Base-by-base conservation (phyloP, 2,329 filamentous ascomycete genomes). In the Lecanicillium sp. region DNA sequence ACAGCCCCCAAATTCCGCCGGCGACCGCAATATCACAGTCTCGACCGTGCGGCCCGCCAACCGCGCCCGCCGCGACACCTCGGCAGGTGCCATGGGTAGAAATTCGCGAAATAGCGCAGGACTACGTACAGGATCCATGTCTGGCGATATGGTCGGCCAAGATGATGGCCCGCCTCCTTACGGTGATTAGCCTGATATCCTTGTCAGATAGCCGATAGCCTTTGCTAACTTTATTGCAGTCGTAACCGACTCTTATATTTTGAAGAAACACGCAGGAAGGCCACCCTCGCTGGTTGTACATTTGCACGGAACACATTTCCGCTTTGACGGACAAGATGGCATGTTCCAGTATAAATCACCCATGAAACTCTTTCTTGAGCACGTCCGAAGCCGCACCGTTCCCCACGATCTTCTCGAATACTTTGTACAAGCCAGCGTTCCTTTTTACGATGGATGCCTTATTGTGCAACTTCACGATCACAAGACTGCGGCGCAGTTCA, bases 391-490 rank as follows among this genome's bases (percentile, higher is more conserved):
- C 30, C 77, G 83, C 41, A 94, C 87, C 0, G 71, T 98, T 27
- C 92, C 92, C 1, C 88, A 96, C 60, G 88, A 96, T 50, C 78
- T 97, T 56, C 66, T 97, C 10, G 79, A 84, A 34, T 83, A 90
- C 49, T 77, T 98, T 39, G 72, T 80, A 19, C 72, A 78, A 34
- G 70, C 71, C 14, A 78, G 79, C 15, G 83, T 95, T 12, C 72
- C 74, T 9, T 97, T 95, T 56, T 98, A 97, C 57, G 89, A 97
- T 59, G 88, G 85, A 22, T 95, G 90, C 55, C 73, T 98, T 41
- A 97, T 98, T 49, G 88, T 98, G 27, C 83, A 94, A 59, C 69
- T 97, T n/a, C 77, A 94, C 52, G 87, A 97, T 57, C 86, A 95
- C 65, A 86, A 84, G 52, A 79, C 82, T 1, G 67, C 67, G 30